A percentile compares a stretch with the other conserved stretches of the same genome.
Conservation (phyloP, 2,329 filamentous ascomycete species). For the Teratosphaeria viscida region DNA sequence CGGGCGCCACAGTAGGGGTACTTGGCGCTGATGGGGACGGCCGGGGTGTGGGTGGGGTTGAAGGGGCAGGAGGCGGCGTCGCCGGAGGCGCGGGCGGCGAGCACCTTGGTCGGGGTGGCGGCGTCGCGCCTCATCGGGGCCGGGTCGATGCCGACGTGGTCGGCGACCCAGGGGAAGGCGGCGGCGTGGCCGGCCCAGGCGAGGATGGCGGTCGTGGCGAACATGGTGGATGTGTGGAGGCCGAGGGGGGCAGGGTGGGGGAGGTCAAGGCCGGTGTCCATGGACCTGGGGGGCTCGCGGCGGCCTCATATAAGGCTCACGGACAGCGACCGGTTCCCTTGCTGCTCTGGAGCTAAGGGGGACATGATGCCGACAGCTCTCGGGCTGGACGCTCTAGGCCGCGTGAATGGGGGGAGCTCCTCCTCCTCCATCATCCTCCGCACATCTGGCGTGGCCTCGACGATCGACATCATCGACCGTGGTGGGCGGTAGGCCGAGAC, state of each 20-base stretch:
- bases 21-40: constrained; percentile 18
- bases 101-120: neutral
- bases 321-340: neutral
- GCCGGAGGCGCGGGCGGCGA: constrained; percentile 7
- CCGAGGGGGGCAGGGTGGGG: neutral
- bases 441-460: neutral
- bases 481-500: neutral
- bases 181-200: neutral
- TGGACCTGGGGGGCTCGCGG: neutral
- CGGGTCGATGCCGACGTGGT: neutral
- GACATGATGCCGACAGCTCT: neutral
- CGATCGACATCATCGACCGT: neutral
- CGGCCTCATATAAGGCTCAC: neutral
- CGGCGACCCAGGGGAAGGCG: constrained; percentile 24
- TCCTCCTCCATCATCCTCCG: neutral
- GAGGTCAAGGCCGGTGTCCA: neutral
- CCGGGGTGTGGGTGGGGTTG: constrained; percentile 26
- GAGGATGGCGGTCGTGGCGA: neutral
- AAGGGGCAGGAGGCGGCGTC: constrained; percentile 20
- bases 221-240: neutral
- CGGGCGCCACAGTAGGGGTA: constrained; percentile 32
- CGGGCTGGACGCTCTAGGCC: neutral
- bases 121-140: neutral
- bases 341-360: neutral
- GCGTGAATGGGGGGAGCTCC: neutral